These are phyloP conservation scores for Chrysanthemum makinoi DNA, from an alignment of 129 eudicot genomes.

Conservation along the genomic window DNA sequence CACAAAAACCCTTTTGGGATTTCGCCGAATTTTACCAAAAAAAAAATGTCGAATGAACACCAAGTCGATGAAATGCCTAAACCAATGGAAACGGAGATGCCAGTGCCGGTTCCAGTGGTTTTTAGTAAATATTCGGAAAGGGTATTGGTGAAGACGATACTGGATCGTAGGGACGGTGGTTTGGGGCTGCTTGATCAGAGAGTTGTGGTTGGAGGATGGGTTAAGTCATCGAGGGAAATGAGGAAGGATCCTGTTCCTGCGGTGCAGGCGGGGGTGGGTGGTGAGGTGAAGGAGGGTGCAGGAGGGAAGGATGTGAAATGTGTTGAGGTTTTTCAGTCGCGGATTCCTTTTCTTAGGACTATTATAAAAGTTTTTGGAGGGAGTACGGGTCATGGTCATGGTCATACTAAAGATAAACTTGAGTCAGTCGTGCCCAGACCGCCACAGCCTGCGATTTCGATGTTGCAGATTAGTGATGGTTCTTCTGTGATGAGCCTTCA, in stretches of 20 bases:
- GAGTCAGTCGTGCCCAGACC: conserved; percentile 41
- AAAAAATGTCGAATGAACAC: conserved; percentile 42
- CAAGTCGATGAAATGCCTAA: conserved; percentile 39
- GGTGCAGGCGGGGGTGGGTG: conserved; percentile 18
- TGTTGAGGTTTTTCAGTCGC: conserved; percentile 64
- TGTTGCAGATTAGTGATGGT: conserved; percentile 72
- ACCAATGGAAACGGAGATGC: neutral
- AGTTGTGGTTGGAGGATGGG: conserved; percentile 90
- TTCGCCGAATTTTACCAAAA: conserved; percentile 8
- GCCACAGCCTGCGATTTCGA: conserved; percentile 39
- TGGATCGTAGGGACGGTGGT: conserved; percentile 54
- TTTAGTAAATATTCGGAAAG: conserved; percentile 56
- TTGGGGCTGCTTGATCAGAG: conserved; percentile 59
- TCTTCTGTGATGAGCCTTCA: conserved; percentile 68
- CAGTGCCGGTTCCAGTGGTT: conserved; percentile 23
- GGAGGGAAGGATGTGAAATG: conserved; percentile 63
- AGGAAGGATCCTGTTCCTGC: conserved; percentile 37
- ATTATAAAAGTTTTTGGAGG: conserved; percentile 75
- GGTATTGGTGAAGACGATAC: conserved; percentile 56
- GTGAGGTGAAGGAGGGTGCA: conserved; percentile 9
- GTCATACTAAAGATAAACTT: conserved; percentile 39
- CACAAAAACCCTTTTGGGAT: conserved; percentile 7
- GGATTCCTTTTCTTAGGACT: conserved; percentile 59
- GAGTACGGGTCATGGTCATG: conserved; percentile 12
- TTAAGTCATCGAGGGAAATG: conserved; percentile 72